phyloP scores from a whole-genome alignment of 371 early-diverging fungal genomes.

The Polyrhizophydium stewartii region DNA sequence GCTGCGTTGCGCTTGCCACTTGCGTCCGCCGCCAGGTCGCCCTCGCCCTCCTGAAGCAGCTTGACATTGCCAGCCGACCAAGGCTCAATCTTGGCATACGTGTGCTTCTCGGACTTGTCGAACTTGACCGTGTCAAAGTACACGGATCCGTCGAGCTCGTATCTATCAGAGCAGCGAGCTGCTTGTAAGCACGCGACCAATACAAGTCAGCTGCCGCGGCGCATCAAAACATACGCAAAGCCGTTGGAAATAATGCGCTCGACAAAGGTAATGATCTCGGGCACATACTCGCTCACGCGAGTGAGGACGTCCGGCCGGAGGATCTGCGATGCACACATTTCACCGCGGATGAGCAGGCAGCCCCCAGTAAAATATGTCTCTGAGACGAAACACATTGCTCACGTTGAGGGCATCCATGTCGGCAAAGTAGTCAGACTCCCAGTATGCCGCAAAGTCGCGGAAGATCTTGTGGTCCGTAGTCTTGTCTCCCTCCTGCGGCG shows the following conservation, averaged over 20 bases:
- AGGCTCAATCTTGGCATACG: slow-evolving; percentile 89
- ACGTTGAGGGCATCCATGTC: slow-evolving; percentile 95
- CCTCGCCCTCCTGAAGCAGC: slow-evolving; percentile 89
- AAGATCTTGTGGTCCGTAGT: slow-evolving; percentile 87
- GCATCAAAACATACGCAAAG: slow-evolving; percentile 75
- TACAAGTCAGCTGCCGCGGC: background rate
- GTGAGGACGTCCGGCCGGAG: slow-evolving; percentile 91
- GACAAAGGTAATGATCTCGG: slow-evolving; percentile 90
- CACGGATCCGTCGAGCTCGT: slow-evolving; percentile 94
- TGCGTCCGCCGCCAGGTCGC: slow-evolving; percentile 61
- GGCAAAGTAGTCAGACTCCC: slow-evolving; percentile 94
- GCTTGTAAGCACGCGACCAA: too few relatives aligned
- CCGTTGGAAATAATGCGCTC: slow-evolving; percentile 92
- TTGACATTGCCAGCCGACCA: slow-evolving; percentile 77
- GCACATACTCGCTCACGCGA: slow-evolving; percentile 97
- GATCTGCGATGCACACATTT: slow-evolving; percentile 61
- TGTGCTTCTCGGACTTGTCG: slow-evolving; percentile 73
- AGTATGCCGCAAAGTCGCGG: slow-evolving; percentile 88
- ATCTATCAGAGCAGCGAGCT: slow-evolving; percentile 38
- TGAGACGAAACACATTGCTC: slow-evolving; percentile 1
- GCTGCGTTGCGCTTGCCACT: slow-evolving; percentile 68
- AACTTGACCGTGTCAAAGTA: slow-evolving; percentile 97
- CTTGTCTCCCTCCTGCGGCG: slow-evolving; percentile 38
- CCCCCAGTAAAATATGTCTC: slow-evolving; percentile 3
- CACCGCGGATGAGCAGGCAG: too few relatives aligned